These are phyloP conservation scores for Candida palmyrensis DNA, from an alignment of 805 yeast genomes.

Conservation along the genomic window DNA sequence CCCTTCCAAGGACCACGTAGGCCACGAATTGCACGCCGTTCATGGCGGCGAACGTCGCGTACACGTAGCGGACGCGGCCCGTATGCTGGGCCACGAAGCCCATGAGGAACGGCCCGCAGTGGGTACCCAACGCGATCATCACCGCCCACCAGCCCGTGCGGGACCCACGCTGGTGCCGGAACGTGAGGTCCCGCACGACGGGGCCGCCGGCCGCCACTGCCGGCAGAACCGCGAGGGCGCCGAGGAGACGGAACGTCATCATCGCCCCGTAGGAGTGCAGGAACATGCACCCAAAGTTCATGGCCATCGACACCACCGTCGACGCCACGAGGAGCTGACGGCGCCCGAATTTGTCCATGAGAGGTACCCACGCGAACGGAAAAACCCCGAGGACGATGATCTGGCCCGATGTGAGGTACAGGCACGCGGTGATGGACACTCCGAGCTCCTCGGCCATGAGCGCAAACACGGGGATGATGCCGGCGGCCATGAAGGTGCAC, in stretches of 20 bases:
- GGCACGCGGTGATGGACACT: slow-evolving; percentile 7
- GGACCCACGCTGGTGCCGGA: slow-evolving; percentile 13
- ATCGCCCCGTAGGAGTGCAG: slow-evolving; percentile 7
- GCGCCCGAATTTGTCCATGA: slow-evolving; percentile 13
- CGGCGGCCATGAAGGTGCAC: slow-evolving; percentile 15
- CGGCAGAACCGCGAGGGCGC: slow-evolving; percentile 12
- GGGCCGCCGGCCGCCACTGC: slow-evolving; percentile 13
- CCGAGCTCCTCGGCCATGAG: slow-evolving; percentile 7
- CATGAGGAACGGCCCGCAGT: slow-evolving; percentile 13
- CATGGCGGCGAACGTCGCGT: slow-evolving; percentile 10
- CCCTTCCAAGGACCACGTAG: slow-evolving; percentile 10
- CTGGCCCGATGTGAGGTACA: slow-evolving; percentile 12
- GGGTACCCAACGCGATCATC: slow-evolving; percentile 11
- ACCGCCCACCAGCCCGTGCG: slow-evolving; percentile 13
- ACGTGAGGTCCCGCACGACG: slow-evolving; percentile 11
- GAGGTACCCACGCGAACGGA: slow-evolving; percentile 13
- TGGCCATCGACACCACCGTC: slow-evolving; percentile 8
- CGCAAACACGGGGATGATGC: slow-evolving; percentile 12
- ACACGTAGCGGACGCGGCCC: slow-evolving; percentile 9
- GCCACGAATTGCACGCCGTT: slow-evolving; percentile 10
- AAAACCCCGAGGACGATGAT: slow-evolving; percentile 11
- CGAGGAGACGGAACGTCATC: slow-evolving; percentile 11
- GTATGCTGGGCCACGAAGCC: slow-evolving; percentile 11
- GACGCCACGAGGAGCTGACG: slow-evolving; percentile 7
- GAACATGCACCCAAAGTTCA: slow-evolving; percentile 12